A percentile compares a stretch with the other conserved stretches of the same genome.
phyloP scores from a whole-genome alignment of 306 rosid genomes.

The Lablab purpureus region DNA sequence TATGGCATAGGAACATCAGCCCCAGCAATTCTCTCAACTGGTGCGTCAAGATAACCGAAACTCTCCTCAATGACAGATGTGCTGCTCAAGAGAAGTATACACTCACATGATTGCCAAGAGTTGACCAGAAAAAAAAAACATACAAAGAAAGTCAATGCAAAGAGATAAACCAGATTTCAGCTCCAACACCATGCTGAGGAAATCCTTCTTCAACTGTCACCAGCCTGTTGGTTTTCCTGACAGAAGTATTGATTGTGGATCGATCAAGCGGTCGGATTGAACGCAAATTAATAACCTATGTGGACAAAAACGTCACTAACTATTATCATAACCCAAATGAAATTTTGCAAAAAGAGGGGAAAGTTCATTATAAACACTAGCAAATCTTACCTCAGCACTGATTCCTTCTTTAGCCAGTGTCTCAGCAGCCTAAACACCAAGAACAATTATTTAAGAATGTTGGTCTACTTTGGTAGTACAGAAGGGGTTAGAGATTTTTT shows the following conservation, averaged over 20 bases:
- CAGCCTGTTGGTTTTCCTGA: slow-evolving; percentile 91
- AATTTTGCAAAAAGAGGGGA: background rate
- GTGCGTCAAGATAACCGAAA: slow-evolving; percentile 97
- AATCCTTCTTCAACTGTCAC: slow-evolving; percentile 98
- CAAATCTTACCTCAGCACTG: slow-evolving; percentile 83
- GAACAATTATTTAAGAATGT: slow-evolving; percentile 40
- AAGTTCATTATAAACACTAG: slow-evolving; percentile 28
- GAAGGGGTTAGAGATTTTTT: slow-evolving; percentile 7
- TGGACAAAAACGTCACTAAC: slow-evolving; percentile 28
- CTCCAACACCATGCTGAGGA: slow-evolving; percentile 99
- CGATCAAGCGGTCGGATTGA: slow-evolving; percentile 97
- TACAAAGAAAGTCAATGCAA: slow-evolving; percentile 14
- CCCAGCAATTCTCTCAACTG: slow-evolving; percentile 92
- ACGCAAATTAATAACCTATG: slow-evolving; percentile 89
- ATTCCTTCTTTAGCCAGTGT: slow-evolving; percentile 89
- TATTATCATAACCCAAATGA: slow-evolving; percentile 28
- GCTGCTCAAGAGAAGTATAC: slow-evolving; percentile 58
- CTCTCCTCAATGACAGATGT: slow-evolving; percentile 94
- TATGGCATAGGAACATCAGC: slow-evolving; percentile 99
- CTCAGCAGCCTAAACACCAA: slow-evolving; percentile 87
- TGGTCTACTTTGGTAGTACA: slow-evolving; percentile 13
- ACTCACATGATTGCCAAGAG: slow-evolving; percentile 21
- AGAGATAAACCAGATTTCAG: slow-evolving; percentile 89
- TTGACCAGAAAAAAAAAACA: slow-evolving; percentile 34
- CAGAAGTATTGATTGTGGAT: slow-evolving; percentile 88